phyloP scores from a whole-genome alignment of 2,329 filamentous ascomycete species.

The Dothistroma pini region DNA sequence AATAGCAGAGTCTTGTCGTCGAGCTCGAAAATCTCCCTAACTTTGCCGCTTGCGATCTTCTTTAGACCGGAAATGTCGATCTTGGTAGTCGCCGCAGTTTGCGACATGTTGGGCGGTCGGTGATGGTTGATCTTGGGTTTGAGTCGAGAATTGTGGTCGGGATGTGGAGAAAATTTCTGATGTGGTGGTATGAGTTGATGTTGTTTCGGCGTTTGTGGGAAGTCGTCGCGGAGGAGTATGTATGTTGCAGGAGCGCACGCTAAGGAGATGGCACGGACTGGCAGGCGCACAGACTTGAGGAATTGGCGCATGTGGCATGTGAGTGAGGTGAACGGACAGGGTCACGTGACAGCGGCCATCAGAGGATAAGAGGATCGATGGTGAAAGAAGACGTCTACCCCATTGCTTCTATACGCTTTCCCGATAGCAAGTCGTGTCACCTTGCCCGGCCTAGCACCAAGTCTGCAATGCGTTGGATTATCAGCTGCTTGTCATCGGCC shows the following conservation, averaged over 20 bases:
- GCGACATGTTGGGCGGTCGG: not conserved
- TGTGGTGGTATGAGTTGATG: too few species aligned
- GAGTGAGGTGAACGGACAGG: not conserved
- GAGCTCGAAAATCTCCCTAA: slow-evolving; percentile 75
- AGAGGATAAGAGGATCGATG: not conserved
- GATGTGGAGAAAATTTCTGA: slow-evolving; percentile 2
- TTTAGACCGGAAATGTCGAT: slow-evolving; percentile 36
- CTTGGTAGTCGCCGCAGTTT: slow-evolving; percentile 13
- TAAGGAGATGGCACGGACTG: not conserved
- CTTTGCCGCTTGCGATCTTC: slow-evolving; percentile 64
- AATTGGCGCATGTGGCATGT: not conserved
- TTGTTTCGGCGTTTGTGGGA: too few species aligned
- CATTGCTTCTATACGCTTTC: not conserved
- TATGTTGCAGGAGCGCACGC: not conserved
- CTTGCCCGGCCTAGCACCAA: not conserved
- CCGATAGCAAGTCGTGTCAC: not conserved
- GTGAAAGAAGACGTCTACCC: not conserved
- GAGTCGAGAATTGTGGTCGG: not conserved
- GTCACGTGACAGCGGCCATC: not conserved
- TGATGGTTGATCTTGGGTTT: not conserved
- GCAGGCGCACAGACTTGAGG: not conserved
- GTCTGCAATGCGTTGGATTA: not conserved
- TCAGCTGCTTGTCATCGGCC: not conserved
- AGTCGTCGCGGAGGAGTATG: not conserved
- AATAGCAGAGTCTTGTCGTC: slow-evolving; percentile 72